Conservation (phyloP, 306 rosid species). For the Fragaria nilgerrensis region DNA sequence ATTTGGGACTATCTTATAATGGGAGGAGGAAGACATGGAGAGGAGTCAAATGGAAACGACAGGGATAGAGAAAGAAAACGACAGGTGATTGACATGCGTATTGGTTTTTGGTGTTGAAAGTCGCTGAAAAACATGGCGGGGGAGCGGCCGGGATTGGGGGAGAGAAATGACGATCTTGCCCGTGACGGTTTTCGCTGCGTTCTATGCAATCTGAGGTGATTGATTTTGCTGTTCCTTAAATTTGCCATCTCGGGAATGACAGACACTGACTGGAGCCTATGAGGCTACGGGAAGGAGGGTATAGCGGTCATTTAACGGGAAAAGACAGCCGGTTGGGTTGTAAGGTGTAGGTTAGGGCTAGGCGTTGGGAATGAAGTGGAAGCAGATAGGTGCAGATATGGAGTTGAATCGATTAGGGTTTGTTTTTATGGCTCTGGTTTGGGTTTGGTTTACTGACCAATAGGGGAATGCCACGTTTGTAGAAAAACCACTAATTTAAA, state of each 20-base stretch:
- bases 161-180: slow-evolving; percentile 33
- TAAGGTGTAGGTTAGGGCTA: slow-evolving; percentile 68
- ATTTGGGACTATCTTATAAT: slow-evolving; percentile 39
- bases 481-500: not conserved
- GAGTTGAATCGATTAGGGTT: slow-evolving; percentile 38
- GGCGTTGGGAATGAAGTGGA: slow-evolving; percentile 89
- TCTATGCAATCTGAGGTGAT: slow-evolving; percentile 28
- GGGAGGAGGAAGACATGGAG: slow-evolving; percentile 21
- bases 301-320: slow-evolving; percentile 27
- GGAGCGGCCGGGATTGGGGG: slow-evolving; percentile 48
- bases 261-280: slow-evolving; percentile 22
- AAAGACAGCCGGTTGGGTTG: slow-evolving; percentile 73
- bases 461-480: not conserved
- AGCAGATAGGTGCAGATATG: slow-evolving; percentile 46
- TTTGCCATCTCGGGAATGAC: slow-evolving; percentile 70
- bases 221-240: slow-evolving; percentile 34
- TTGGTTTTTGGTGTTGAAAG: slow-evolving; percentile 80
- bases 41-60: slow-evolving; percentile 39
- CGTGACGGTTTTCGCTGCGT: slow-evolving; percentile 17
- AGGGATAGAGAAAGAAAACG: slow-evolving; percentile 28
- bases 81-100: slow-evolving; percentile 77
- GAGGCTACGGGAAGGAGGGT: slow-evolving; percentile 44
- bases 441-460: not conserved
- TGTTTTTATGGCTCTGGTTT: slow-evolving; percentile 4
- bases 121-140: slow-evolving; percentile 95